These are phyloP conservation scores for Pseudoneurospora amorphoporcata DNA, from an alignment of 495 filamentous ascomycete species.

Conservation along the genomic window DNA sequence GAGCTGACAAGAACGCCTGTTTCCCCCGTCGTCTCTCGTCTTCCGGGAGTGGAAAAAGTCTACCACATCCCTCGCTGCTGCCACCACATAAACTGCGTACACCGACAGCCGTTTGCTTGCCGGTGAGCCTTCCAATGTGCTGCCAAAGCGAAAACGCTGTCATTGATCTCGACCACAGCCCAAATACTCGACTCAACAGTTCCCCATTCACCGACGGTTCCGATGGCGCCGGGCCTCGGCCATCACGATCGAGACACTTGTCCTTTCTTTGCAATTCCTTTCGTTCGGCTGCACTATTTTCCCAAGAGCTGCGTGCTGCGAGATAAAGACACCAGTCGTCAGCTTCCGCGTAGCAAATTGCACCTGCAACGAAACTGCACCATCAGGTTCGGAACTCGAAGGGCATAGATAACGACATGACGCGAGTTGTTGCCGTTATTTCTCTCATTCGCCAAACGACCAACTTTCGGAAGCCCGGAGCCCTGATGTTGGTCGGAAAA, in stretches of 20 bases:
- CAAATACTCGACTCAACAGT: background rate
- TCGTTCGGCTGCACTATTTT: background rate
- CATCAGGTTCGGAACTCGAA: background rate
- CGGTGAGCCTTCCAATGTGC: background rate
- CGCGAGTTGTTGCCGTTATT: background rate
- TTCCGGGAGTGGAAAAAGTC: background rate
- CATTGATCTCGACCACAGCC: background rate
- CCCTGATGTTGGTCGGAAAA: background rate
- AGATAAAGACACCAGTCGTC: background rate
- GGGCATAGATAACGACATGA: background rate
- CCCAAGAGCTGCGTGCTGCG: background rate
- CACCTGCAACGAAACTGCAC: background rate
- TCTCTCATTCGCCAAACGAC: background rate
- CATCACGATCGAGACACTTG: background rate
- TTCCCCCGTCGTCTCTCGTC: background rate
- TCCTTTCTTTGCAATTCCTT: background rate
- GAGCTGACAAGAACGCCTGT: background rate
- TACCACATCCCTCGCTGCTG: background rate
- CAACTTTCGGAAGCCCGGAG: background rate
- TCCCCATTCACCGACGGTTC: background rate
- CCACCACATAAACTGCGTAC: background rate
- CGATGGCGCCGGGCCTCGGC: background rate
- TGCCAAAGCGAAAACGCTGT: background rate
- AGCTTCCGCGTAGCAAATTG: background rate
- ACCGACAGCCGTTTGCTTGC: background rate